These are phyloP conservation scores for Eimeria sp. DNA, from an alignment of 169 alveolate genomes.

Conservation along the genomic window DNA sequence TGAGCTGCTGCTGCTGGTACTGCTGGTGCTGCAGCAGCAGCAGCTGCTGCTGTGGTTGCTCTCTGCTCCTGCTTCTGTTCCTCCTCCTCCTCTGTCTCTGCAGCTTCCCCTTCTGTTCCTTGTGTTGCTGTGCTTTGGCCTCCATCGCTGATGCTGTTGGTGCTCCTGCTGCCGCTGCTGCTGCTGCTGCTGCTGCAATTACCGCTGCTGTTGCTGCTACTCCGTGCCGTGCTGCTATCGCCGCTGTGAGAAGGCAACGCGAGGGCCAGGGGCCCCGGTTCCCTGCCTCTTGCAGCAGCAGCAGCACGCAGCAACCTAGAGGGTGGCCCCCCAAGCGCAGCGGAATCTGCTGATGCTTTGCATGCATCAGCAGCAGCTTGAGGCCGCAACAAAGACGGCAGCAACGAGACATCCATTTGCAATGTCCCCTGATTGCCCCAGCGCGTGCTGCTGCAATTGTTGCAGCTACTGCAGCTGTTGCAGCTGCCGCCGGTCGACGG, in stretches of 20 bases:
- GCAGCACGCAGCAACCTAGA: not conserved
- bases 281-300: conserved; percentile 23
- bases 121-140: not conserved
- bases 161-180: conserved; percentile 7
- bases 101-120: not conserved
- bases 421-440: not conserved
- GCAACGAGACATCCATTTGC: conserved; percentile 23
- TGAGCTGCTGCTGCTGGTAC: conserved; percentile 18
- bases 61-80: not conserved
- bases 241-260: conserved; percentile 15
- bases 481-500: not conserved
- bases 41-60: not conserved
- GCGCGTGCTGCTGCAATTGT: not conserved
- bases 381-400: conserved; percentile 18
- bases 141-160: not conserved
- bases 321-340: conserved; percentile 4
- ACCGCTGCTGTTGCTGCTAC: conserved; percentile 27
- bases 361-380: not conserved
- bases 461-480: not conserved
- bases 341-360: not conserved
- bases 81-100: not conserved
- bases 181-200: conserved; percentile 27
- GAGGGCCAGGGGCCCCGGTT: not conserved
- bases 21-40: conserved; percentile 45
- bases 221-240: not conserved